Base-by-base conservation (phyloP, 2,329 filamentous ascomycete genomes). In the Ophiostoma sp. region DNA sequence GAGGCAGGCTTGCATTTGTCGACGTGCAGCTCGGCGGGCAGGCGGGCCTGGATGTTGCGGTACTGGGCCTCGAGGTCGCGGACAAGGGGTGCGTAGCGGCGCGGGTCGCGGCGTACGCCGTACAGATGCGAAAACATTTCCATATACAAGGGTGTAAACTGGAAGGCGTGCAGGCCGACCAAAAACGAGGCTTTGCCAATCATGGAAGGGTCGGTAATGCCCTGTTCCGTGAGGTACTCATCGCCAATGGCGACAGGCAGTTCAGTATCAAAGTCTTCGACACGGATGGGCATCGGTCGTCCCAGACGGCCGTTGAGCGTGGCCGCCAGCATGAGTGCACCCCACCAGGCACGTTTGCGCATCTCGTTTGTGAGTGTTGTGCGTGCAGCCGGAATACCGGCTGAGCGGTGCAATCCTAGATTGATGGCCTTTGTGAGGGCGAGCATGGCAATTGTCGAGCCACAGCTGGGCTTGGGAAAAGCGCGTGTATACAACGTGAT, bases 81-180 rank as follows among this genome's bases (percentile, higher is more conserved):
- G 39, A 96, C 86, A 2, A 88, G 87, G 2, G 86, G 82, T 45
- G 89, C 82, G 79, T 96, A 95, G 45, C 84, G 86, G n/a, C 83
- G 85, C 0, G 90, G 84, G 57, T 90, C 87, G 69, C 88, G 86
- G 42, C 88, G 87, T 12, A 93, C 88, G 59, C 91, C 87, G 82
- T 95, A 95, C n/a, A 97, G 87, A 52, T 89, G 91, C 77, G 89
- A 88, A 80, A 92, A 94, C 81, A 97, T 88, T 74, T 95, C 91
- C 78, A 94, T 87, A 76, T 90, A 90, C 22, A 93, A 84, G 1
- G 89, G 88, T 0, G 90, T 84, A 68, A 92, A 85, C 76, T 90
- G 91, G 79, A 90, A 90, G 28, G 86, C 87, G 68, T 88, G 86
- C 17, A 94, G 84, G 6, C 89, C 92, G 31, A 92, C 87, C 69